Evolutionary conservation across 2,329 filamentous ascomycete species (phyloP).

Genomic region (Neoscytalidium dimidiatum): DNA sequence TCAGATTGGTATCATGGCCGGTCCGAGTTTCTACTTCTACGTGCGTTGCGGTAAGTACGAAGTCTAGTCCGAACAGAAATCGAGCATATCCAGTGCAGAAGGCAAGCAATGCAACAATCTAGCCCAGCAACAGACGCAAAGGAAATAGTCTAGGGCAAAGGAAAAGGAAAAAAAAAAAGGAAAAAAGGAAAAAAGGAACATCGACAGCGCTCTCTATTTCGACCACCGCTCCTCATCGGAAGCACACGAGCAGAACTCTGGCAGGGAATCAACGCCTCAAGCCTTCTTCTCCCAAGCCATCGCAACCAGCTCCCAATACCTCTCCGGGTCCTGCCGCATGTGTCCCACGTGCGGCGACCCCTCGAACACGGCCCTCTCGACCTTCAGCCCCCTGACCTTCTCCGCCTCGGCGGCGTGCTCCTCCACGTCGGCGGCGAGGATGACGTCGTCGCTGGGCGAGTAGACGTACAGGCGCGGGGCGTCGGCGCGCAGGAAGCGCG

Average conservation of each 20-base stretch:
- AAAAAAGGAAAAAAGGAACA: too few relatives aligned
- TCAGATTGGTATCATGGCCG: not conserved
- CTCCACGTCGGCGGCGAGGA: slow-evolving; percentile 58
- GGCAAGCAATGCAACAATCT: not conserved
- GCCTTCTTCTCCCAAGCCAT: slow-evolving; percentile 14
- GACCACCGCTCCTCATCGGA: too few relatives aligned
- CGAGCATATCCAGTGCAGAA: not conserved
- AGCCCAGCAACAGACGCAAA: not conserved
- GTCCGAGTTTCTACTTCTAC: not conserved
- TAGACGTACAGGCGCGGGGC: slow-evolving; percentile 60
- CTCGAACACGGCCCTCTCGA: slow-evolving; percentile 56
- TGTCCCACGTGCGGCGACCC: slow-evolving; percentile 64
- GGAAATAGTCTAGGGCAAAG: too few relatives aligned
- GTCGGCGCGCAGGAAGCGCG: not conserved
- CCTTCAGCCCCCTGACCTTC: slow-evolving; percentile 50
- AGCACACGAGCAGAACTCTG: too few relatives aligned
- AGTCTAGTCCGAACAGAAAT: not conserved
- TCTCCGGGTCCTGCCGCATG: slow-evolving; percentile 56
- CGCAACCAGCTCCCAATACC: slow-evolving; percentile 57
- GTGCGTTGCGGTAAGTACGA: not conserved
- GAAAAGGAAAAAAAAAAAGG: too few relatives aligned
- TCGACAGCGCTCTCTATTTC: too few relatives aligned
- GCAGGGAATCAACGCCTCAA: not conserved
- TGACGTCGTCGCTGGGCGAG: slow-evolving; percentile 59
- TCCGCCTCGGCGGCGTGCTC: slow-evolving; percentile 52